phyloP scores from a whole-genome alignment of 2,329 filamentous ascomycete species.

The Monosporascus ibericus region DNA sequence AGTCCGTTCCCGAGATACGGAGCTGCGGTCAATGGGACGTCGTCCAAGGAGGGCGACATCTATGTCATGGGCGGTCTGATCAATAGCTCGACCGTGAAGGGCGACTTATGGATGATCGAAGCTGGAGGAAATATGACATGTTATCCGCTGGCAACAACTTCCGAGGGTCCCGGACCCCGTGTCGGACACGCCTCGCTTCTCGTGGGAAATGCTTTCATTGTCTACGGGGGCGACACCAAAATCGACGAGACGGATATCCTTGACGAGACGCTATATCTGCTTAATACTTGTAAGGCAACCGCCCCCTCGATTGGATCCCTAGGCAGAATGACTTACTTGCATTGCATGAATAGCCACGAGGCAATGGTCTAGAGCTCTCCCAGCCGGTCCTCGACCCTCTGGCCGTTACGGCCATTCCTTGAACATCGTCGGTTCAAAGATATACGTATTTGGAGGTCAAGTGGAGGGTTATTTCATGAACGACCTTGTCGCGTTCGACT shows the following conservation, averaged over 20 bases:
- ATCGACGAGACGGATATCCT: constrained; percentile 86
- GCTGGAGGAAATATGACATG: constrained; percentile 82
- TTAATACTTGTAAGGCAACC: constrained; percentile 82
- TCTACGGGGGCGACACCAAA: constrained; percentile 97
- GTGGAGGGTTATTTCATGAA: constrained; percentile 99
- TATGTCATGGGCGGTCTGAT: constrained; percentile 97
- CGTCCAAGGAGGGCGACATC: constrained; percentile 94
- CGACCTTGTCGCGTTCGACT: constrained; percentile 87
- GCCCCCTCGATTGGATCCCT: not conserved
- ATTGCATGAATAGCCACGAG: constrained; percentile 63
- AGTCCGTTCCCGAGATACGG: constrained; percentile 96
- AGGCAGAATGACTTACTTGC: constrained; percentile 1
- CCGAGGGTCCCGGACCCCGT: constrained; percentile 88
- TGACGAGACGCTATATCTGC: constrained; percentile 90
- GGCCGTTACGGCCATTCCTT: constrained; percentile 94
- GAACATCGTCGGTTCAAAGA: constrained; percentile 94
- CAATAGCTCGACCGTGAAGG: constrained; percentile 91
- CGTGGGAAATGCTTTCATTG: constrained; percentile 97
- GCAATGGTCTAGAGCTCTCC: constrained; percentile 93
- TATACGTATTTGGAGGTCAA: constrained; percentile 95
- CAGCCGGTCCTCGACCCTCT: constrained; percentile 76
- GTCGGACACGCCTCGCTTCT: constrained; percentile 91
- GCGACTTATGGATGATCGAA: constrained; percentile 97
- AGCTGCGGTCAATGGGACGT: constrained; percentile 85
- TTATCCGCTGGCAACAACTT: constrained; percentile 84